Evolutionary conservation across 2,329 filamentous ascomycete genomes (phyloP).

Genomic region (Thyridium curvatum): DNA sequence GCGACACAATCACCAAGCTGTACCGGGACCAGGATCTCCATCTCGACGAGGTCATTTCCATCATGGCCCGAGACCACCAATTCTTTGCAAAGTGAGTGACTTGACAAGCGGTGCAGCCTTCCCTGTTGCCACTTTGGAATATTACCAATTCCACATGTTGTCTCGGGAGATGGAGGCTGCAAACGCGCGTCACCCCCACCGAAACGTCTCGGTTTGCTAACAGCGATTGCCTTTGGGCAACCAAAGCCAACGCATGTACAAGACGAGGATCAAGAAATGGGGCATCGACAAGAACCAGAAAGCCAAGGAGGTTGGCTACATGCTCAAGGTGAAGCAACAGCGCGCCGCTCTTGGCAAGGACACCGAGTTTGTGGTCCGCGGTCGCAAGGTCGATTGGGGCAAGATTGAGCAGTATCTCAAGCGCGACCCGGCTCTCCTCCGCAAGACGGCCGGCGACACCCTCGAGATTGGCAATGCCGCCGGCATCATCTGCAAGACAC

Average conservation of each 20-base stretch:
- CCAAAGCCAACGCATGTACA: constrained; percentile 23
- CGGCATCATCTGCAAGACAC: constrained; percentile 17
- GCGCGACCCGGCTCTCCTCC: constrained; percentile 10
- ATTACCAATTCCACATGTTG: no score
- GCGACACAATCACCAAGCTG: constrained; percentile 16
- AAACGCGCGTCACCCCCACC: background rate
- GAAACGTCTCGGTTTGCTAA: background rate
- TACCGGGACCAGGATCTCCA: constrained; percentile 16
- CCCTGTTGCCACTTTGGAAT: no score
- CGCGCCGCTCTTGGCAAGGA: constrained; percentile 16
- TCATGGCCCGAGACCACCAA: constrained; percentile 14
- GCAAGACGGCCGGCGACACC: constrained; percentile 9
- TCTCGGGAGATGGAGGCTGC: no score
- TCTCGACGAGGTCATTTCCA: constrained; percentile 18
- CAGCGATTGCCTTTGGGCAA: background rate
- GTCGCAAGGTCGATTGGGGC: constrained; percentile 17
- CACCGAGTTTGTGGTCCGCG: constrained; percentile 16
- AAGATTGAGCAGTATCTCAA: constrained; percentile 19
- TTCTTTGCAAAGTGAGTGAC: no score
- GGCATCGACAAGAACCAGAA: constrained; percentile 23
- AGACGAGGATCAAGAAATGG: constrained; percentile 24
- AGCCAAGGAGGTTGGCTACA: constrained; percentile 17
- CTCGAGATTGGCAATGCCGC: constrained; percentile 7
- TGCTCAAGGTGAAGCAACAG: constrained; percentile 15
- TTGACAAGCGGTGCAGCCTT: no score